A percentile compares a stretch with the other conserved stretches of the same genome.
Conservation (phyloP, 73 alveolate species). For the Tetrahymena thermophila region DNA sequence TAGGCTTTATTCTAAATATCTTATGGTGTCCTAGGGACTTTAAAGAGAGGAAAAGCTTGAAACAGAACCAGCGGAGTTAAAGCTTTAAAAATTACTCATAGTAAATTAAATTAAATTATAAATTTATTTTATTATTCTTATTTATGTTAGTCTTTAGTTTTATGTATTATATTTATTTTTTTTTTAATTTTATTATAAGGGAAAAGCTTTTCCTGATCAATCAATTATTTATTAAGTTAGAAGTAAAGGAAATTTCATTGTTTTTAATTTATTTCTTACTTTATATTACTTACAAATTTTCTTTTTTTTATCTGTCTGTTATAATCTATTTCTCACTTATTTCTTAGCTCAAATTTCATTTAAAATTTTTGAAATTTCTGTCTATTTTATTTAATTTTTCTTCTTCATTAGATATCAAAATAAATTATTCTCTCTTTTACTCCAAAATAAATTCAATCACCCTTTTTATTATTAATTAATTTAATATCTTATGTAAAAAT, state of each 20-base stretch:
- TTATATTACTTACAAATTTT: neutral
- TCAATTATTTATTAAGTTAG: no score
- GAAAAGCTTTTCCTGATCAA: neutral
- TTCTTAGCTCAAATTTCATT: neutral
- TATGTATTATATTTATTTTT: neutral
- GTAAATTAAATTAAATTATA: no score
- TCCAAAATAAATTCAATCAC: neutral
- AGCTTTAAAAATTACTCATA: neutral
- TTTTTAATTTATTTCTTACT: neutral
- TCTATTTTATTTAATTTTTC: neutral
- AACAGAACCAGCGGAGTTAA: neutral
- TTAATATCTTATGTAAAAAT: no score
- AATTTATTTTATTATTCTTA: no score
- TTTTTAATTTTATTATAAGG: neutral
- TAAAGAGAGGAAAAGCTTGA: neutral
- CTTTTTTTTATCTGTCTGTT: neutral
- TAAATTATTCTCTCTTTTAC: neutral
- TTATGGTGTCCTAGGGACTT: neutral
- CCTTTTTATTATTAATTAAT: no score
- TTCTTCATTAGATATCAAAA: neutral
- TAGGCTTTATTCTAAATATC: neutral
- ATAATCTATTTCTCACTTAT: neutral
- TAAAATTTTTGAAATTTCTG: neutral
- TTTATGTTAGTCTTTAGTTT: no score
- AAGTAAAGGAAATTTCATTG: neutral